Evolutionary conservation across 2,329 filamentous ascomycete species (phyloP), one percentile per base, ranked within the genome.

Genomic region (Diaporthe capsici): DNA sequence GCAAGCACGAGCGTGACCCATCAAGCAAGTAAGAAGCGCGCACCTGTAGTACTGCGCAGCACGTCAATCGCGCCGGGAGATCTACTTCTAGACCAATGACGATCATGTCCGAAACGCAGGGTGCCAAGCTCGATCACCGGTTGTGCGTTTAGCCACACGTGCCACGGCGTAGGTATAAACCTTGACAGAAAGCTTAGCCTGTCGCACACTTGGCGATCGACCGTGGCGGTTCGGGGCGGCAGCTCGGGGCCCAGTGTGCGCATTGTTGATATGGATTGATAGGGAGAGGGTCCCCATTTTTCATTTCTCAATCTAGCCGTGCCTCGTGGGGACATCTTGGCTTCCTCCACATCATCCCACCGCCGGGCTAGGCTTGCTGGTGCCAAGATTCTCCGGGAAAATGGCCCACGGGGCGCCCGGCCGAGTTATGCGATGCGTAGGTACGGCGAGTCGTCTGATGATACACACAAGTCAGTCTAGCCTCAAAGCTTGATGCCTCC

Each of bases 151-250:
- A 22, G 65, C 49, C 65, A 68, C 15, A 39, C 37, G 37, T 39
- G 37, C 37, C 37, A 39, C 37, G 1, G 63, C 63, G 47, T 68
- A 53, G 47, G 31, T 68, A 53, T 42, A 55, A 55, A 55, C 65
- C 65, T 70, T 70, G 65, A 55, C n/a, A 55, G 34, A 70, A 70
- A 70, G 65, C 65, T 70, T 70, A 17, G 17, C 65, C 15, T 42
- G 8, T 42, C 34, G 5, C 22, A 34, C 15, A 55, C 65, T 68
- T 53, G 34, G 65, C 47, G 65, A 68, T 67, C 63, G 15, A 67
- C 63, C 63, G 44, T 8, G 28, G 47, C 65, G 65, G 63, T 49
- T 53, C 63, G 63, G 65, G n/a, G 65, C 65, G 65, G 65, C 31
- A 39, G 47, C 31, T 20, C 65, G 47, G 47, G 47, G 28, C 47